Evolutionary conservation across 345 rosid genomes (phyloP), one percentile per base, ranked within the genome.

Genomic region (Corchorus capsularis): DNA sequence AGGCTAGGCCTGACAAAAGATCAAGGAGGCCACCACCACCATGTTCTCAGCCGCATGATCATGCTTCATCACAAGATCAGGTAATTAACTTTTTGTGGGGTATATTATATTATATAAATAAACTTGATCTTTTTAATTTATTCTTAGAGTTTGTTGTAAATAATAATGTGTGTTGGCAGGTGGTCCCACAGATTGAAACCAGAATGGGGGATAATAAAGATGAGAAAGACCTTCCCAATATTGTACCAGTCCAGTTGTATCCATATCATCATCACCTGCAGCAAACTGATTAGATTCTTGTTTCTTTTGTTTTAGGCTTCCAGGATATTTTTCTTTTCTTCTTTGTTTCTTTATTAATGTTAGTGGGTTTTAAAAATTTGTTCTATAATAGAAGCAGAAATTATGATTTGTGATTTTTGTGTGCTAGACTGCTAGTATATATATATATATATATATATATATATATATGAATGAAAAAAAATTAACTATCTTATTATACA

Each of bases 41-140:
- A 13, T 55, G 81, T 52, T 55, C 83, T 52, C 79, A 77, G 43
- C 77, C 63, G 53, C 27, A 47, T 11, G 79, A 80, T 27, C 27
- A 27, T n/a, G 27, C 27, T 71, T 57, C 80, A 16, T 81, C 81
- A 2, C 69, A 79, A 74, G 88, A 85, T 74, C 88, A 85, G 83
- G 88, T 83, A 52, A 57, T 76, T 65, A n/a, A n/a, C n/a, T n/a
- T n/a, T n/a, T 68, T 16, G 45, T 37, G 4, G 64, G 64, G 4
- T 59, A 11, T 3, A 9, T 39, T 2, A 39, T 39, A 27, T 27
- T 27, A 55, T 62, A n/a, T n/a, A n/a, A n/a, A n/a, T n/a, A n/a
- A 16, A 7, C 27, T 16, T 63, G 47, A 37, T 45, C 2, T 17
- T 63, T 57, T 67, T n/a, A n/a, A n/a, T 22, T 27, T 27, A 0